phyloP scores from a whole-genome alignment of 1,284 basidiomycete genomes.

The Papiliotrema nemorosa region DNA sequence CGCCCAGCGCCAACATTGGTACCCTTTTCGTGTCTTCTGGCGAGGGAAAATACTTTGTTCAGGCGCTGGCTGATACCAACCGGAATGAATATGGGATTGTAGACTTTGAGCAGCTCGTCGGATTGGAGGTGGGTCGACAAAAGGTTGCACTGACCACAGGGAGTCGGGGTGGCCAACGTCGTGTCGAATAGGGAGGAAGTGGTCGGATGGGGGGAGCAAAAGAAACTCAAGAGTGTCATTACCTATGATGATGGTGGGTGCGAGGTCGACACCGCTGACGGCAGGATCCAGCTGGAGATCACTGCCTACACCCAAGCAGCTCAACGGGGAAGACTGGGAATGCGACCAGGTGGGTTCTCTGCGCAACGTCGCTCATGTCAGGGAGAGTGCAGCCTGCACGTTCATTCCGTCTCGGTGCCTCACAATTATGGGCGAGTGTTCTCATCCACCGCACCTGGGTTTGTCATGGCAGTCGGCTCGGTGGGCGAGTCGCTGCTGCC shows the following conservation, averaged over 20 bases:
- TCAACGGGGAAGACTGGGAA: constrained; percentile 59
- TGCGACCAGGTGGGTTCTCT: constrained; percentile 60
- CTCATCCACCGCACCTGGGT: constrained; percentile 88
- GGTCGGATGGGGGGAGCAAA: constrained; percentile 60
- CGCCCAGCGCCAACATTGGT: constrained; percentile 69
- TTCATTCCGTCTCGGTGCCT: constrained; percentile 84
- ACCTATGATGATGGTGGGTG: constrained; percentile 83
- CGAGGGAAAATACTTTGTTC: constrained; percentile 92
- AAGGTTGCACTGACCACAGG: constrained; percentile 39
- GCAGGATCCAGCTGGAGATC: constrained; percentile 70
- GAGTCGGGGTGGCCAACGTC: constrained; percentile 84
- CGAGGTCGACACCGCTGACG: not conserved
- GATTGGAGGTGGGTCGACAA: constrained; percentile 60
- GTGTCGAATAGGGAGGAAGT: constrained; percentile 79
- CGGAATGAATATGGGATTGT: constrained; percentile 83
- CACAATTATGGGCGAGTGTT: constrained; percentile 93
- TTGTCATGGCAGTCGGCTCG: constrained; percentile 91
- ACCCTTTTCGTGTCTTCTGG: constrained; percentile 92
- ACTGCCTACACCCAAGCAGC: constrained; percentile 65
- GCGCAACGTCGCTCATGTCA: constrained; percentile 1
- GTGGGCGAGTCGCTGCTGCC: constrained; percentile 67
- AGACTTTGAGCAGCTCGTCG: constrained; percentile 87
- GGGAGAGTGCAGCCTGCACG: constrained; percentile 73
- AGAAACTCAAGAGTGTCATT: constrained; percentile 70
- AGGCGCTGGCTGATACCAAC: constrained; percentile 85